These are phyloP conservation scores for Acorus gramineus DNA, from an alignment of 106 monocot species.

Conservation along the genomic window DNA sequence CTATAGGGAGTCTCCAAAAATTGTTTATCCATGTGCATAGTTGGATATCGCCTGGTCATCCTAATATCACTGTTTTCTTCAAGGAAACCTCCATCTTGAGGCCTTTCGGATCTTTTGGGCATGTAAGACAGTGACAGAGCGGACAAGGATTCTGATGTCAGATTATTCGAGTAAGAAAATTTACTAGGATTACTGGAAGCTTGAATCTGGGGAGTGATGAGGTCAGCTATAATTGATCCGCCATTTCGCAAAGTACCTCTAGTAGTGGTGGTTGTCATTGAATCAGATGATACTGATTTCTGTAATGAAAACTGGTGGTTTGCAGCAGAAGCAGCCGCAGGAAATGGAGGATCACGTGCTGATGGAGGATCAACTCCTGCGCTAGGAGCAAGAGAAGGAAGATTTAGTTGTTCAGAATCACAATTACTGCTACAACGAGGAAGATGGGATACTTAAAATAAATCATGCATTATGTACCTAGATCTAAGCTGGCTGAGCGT, in stretches of 20 bases:
- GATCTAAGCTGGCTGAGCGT: conserved; percentile 84
- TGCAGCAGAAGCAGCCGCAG: conserved; percentile 47
- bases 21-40: conserved; percentile 46
- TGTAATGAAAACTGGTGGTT: conserved; percentile 29
- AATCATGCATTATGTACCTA: conserved; percentile 52
- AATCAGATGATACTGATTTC: conserved; percentile 35
- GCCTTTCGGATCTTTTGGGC: conserved; percentile 52
- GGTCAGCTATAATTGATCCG: conserved; percentile 40
- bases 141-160: conserved; percentile 51
- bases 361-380: conserved; percentile 94
- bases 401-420: conserved; percentile 4
- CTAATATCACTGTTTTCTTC: conserved; percentile 42
- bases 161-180: conserved; percentile 32
- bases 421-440: too few relatives aligned
- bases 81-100: conserved; percentile 29
- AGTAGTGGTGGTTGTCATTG: conserved; percentile 25
- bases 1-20: conserved; percentile 43
- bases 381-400: conserved; percentile 51
- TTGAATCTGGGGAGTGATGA: conserved; percentile 33
- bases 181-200: conserved; percentile 34
- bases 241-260: conserved; percentile 46
- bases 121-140: conserved; percentile 37
- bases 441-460: not conserved
- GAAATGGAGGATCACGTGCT: conserved; percentile 78
- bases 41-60: conserved; percentile 22